Conservation (phyloP, 768 basidiomycete species). For the Leccinum subgranulosum region DNA sequence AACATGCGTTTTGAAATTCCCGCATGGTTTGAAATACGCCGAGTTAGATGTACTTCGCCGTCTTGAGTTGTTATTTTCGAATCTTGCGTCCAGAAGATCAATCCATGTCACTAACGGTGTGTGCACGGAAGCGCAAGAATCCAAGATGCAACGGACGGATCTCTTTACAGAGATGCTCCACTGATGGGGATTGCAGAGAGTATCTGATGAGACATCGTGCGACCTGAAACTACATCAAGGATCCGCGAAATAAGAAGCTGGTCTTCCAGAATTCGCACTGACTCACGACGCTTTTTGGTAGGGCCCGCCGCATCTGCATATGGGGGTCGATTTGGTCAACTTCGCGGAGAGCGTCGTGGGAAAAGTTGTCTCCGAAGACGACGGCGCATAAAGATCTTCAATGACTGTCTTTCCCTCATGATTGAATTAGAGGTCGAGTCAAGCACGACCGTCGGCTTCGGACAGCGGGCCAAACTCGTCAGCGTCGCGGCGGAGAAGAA, state of each 20-base stretch:
- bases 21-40: not conserved
- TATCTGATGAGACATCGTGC: not conserved
- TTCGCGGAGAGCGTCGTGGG: slow-evolving; percentile 9
- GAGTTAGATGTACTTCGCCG: slow-evolving; percentile 1
- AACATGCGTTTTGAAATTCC: slow-evolving; percentile 64
- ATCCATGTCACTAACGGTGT: not conserved
- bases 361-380: slow-evolving; percentile 17
- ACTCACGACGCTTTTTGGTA: not conserved
- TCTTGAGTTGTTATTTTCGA: not conserved
- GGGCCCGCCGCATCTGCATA: not conserved
- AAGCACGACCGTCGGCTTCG: slow-evolving; percentile 1
- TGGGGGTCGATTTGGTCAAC: not conserved
- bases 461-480: not conserved
- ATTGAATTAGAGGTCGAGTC: slow-evolving; percentile 2
- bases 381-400: not conserved
- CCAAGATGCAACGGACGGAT: slow-evolving; percentile 9
- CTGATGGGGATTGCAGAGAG: not conserved
- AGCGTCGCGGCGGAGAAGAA: not conserved
- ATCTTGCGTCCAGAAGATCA: slow-evolving; percentile 4
- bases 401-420: not conserved
- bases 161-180: slow-evolving; percentile 7
- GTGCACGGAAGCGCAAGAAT: not conserved
- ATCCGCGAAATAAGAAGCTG: not conserved
- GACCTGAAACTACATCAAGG: not conserved
- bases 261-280: not conserved